Evolutionary conservation across 305 asterid species (phyloP).

Genomic region (Withania somnifera): DNA sequence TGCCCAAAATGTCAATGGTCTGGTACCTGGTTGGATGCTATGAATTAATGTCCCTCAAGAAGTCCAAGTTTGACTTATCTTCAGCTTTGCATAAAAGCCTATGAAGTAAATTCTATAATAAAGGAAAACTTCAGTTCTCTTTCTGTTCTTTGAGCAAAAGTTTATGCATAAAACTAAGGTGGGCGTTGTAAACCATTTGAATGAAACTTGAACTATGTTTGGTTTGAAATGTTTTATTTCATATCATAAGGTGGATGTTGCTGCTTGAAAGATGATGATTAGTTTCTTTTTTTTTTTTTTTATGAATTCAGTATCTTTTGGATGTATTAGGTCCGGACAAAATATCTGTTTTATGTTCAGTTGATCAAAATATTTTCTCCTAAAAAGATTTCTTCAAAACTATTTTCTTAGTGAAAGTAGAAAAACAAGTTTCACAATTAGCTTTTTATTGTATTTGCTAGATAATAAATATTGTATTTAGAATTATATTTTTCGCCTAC

Average conservation of each 20-base stretch:
- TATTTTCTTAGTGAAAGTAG: too few species aligned
- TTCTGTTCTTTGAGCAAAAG: not conserved
- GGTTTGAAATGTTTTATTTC: not conserved
- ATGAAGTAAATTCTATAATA: not conserved
- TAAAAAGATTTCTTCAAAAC: too few species aligned
- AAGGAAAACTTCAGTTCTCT: not conserved
- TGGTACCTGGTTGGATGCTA: constrained; percentile 94
- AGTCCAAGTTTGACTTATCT: not conserved
- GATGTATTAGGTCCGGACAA: too few species aligned
- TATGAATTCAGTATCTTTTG: not conserved
- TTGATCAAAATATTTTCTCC: too few species aligned
- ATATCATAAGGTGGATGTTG: not conserved
- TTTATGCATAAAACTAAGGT: not conserved
- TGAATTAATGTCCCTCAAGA: constrained; percentile 8
- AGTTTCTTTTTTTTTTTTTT: not conserved
- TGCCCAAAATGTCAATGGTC: constrained; percentile 47
- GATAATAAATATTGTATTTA: too few species aligned
- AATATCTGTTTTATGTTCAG: too few species aligned
- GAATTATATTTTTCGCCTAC: too few species aligned
- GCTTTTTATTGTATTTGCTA: too few species aligned
- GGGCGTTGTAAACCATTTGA: not conserved
- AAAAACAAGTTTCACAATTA: too few species aligned
- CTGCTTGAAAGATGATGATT: not conserved
- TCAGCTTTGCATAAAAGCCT: not conserved
- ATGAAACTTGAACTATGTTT: not conserved